phyloP scores from a whole-genome alignment of 2,329 filamentous ascomycete species.

The Calonectria honghensis region DNA sequence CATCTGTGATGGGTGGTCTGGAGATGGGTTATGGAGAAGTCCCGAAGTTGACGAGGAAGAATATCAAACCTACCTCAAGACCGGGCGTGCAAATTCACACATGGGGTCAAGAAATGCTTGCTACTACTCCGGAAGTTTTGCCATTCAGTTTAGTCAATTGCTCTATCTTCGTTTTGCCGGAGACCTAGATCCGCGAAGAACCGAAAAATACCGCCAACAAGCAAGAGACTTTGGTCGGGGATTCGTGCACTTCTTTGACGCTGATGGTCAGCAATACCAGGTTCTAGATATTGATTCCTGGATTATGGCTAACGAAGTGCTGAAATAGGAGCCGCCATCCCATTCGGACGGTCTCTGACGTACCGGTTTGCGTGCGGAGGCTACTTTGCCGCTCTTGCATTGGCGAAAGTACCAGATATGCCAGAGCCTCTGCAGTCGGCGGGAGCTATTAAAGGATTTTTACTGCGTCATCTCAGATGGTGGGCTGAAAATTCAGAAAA shows the following conservation, averaged over 20 bases:
- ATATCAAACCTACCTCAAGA: background rate
- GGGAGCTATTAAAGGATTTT: slow-evolving; percentile 67
- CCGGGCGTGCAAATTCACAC: background rate
- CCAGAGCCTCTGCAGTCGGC: slow-evolving; percentile 58
- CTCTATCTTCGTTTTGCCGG: slow-evolving; percentile 64
- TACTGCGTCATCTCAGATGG: slow-evolving; percentile 70
- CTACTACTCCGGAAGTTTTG: slow-evolving; percentile 72
- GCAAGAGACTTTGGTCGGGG: slow-evolving; percentile 62
- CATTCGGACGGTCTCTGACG: slow-evolving; percentile 69
- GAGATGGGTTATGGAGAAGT: slow-evolving; percentile 64
- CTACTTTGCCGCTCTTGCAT: slow-evolving; percentile 67
- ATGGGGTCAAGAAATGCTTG: background rate
- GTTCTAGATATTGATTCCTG: too few species aligned
- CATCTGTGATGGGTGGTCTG: slow-evolving; percentile 66
- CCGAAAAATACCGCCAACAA: slow-evolving; percentile 59
- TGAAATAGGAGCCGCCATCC: slow-evolving; percentile 66
- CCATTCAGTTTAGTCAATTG: slow-evolving; percentile 70
- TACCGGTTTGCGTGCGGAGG: slow-evolving; percentile 69
- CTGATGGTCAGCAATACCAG: slow-evolving; percentile 57
- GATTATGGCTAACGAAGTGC: background rate
- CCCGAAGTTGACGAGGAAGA: slow-evolving; percentile 63
- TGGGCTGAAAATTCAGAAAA: slow-evolving; percentile 61
- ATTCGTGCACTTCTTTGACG: slow-evolving; percentile 69
- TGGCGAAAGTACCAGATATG: slow-evolving; percentile 60
- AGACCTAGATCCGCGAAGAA: slow-evolving; percentile 61